A percentile compares a stretch with the other conserved stretches of the same genome.
Evolutionary conservation across 2,329 filamentous ascomycete species (phyloP).

Genomic region (Xylaria sp.): DNA sequence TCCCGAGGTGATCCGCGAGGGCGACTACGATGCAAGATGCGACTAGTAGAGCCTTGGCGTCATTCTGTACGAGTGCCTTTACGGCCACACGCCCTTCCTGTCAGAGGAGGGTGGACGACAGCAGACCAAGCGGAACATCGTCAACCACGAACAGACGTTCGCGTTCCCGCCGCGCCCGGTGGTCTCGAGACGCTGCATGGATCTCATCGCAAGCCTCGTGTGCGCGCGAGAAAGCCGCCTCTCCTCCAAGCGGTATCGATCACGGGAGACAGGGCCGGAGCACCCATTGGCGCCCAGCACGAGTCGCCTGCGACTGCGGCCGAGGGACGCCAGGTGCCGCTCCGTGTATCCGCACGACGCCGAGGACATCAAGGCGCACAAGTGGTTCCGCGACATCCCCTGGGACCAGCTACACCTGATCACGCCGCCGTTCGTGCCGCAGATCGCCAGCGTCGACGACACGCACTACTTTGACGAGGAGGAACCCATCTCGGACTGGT

Average conservation of each 20-base stretch:
- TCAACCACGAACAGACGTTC: slow-evolving; percentile 73
- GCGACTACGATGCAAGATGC: slow-evolving; percentile 87
- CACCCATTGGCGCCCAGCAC: slow-evolving; percentile 36
- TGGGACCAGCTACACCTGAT: slow-evolving; percentile 78
- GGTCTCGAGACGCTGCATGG: slow-evolving; percentile 73
- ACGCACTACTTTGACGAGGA: slow-evolving; percentile 92
- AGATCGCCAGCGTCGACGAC: slow-evolving; percentile 70
- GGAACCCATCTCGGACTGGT: slow-evolving; percentile 70
- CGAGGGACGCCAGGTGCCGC: slow-evolving; percentile 48
- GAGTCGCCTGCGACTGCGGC: slow-evolving; percentile 31
- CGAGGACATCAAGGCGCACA: slow-evolving; percentile 86
- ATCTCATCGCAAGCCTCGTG: slow-evolving; percentile 75
- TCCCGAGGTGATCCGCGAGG: slow-evolving; percentile 84
- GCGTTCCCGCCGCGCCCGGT: slow-evolving; percentile 70
- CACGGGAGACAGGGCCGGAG: slow-evolving; percentile 59
- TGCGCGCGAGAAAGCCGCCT: slow-evolving; percentile 77
- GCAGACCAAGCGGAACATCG: slow-evolving; percentile 84
- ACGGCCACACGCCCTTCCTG: slow-evolving; percentile 88
- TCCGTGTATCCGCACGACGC: slow-evolving; percentile 85
- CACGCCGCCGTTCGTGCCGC: slow-evolving; percentile 79
- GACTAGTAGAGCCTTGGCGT: slow-evolving; percentile 98
- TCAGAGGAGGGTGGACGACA: slow-evolving; percentile 74
- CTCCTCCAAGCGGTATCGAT: slow-evolving; percentile 75
- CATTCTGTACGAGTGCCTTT: slow-evolving; percentile 93
- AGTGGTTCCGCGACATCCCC: slow-evolving; percentile 79